These are phyloP conservation scores for Aspergillus unguis DNA, from an alignment of 2,329 filamentous ascomycete genomes.

Conservation along the genomic window DNA sequence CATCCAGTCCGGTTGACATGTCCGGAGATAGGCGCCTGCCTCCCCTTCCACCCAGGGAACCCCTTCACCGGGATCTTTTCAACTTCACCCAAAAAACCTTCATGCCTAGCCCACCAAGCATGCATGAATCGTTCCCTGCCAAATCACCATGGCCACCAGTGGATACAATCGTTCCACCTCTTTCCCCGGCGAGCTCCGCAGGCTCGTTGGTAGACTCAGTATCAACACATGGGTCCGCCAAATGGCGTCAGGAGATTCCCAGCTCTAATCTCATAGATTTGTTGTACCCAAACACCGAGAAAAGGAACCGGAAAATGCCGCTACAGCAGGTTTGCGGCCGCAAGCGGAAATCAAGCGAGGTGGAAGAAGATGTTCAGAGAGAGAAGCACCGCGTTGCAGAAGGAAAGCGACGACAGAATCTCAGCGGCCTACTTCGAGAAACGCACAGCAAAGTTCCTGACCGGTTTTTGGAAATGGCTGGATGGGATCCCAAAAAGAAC, in stretches of 20 bases:
- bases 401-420: constrained; percentile 40
- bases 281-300: constrained; percentile 34
- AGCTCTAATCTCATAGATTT: constrained; percentile 36
- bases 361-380: constrained; percentile 36
- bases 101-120: constrained; percentile 31
- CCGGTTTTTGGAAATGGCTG: constrained; percentile 38
- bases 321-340: constrained; percentile 40
- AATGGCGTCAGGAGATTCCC: constrained; percentile 27
- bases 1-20: constrained; percentile 24
- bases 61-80: constrained; percentile 38
- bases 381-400: constrained; percentile 42
- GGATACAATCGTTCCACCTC: constrained; percentile 33
- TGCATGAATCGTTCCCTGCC: constrained; percentile 34
- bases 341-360: constrained; percentile 37
- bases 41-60: constrained; percentile 37
- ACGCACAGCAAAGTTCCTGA: constrained; percentile 38
- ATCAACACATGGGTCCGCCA: constrained; percentile 27
- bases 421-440: constrained; percentile 38
- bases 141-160: constrained; percentile 30
- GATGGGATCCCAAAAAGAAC: constrained; percentile 41
- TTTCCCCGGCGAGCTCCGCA: constrained; percentile 38
- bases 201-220: constrained; percentile 38
- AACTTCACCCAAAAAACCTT: constrained; percentile 31
- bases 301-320: constrained; percentile 39
- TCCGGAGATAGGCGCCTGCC: constrained; percentile 37